Evolutionary conservation across 495 filamentous ascomycete species (phyloP), one percentile per base, ranked within the genome.

Genomic region (Viridothelium virens): DNA sequence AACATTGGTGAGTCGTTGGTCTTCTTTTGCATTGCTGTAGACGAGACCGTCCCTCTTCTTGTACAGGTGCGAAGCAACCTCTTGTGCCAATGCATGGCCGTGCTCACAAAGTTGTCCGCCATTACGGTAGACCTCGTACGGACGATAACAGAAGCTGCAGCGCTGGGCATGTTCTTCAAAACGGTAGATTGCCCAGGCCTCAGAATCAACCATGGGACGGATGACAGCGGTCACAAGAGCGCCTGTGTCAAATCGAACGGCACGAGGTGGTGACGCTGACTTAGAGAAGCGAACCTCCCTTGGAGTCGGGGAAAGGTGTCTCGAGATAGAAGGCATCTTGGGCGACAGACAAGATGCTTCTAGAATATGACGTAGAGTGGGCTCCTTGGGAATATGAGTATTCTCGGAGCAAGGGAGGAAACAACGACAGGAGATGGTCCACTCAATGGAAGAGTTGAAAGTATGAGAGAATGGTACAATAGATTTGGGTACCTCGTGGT

Each of bases 151-250:
- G 56, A 69, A 65, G 34, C 56, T 61, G 68, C 76, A 78, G 53
- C 69, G 69, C 12, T 66, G 70, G 18, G 74, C 74, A 63, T 78
- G 76, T 34, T 62, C 65, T 63, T 78, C 76, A 61, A 77, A 77
- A 64, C 74, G 41, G 69, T 78, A 76, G 34, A 75, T 59, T 0
- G 74, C 72, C 76, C 76, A 76, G 66, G 67, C 66, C 66, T 78
- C 76, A 38, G 62, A 61, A 14, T 18, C 61, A 56, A 67, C 72
- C 44, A 75, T 63, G 2, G 74, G 71, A 31, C 75, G 70, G 2
- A 70, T 70, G 48, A 74, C 63, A 34, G 59, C 61, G 46, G 69
- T 71, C 47, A 75, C 72, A 44, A 71, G 74, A 10, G 53, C 53
- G n/a, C 53, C 53, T 59, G 53, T 34, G 31, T 59, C 53, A 36